A percentile compares a stretch with the other conserved stretches of the same genome.
Conservation (phyloP, 108 stramenopile species). For the Nannochloropsis granulata region DNA sequence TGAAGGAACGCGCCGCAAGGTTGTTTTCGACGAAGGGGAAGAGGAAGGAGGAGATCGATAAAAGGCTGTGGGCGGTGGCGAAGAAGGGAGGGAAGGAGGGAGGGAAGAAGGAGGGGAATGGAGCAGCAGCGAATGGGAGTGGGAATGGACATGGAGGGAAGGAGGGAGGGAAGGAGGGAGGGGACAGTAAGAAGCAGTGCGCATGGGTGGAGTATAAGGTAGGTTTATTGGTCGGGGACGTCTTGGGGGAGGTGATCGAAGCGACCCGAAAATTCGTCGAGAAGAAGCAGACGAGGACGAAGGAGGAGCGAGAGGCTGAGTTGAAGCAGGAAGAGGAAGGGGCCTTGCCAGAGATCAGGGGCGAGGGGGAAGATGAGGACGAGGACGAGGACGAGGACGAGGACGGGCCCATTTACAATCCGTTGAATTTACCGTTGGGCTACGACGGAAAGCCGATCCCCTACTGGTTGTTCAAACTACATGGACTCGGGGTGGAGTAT, state of each 20-base stretch:
- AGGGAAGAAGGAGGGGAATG: neutral
- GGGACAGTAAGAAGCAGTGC: neutral
- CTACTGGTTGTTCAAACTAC: conserved; percentile 97
- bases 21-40: conserved; percentile 74
- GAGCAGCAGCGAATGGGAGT: conserved; percentile 2
- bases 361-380: conserved; percentile 21
- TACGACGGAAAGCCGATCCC: conserved; percentile 99
- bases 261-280: conserved; percentile 68
- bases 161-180: neutral
- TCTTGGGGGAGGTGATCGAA: conserved; percentile 64
- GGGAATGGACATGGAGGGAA: neutral
- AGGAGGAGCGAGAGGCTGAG: conserved; percentile 73
- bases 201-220: neutral
- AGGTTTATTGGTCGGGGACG: conserved; percentile 51
- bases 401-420: conserved; percentile 95
- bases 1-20: conserved; percentile 66
- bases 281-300: conserved; percentile 73
- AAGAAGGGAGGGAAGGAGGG: conserved; percentile 18
- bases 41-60: conserved; percentile 53
- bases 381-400: conserved; percentile 67
- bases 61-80: conserved; percentile 57
- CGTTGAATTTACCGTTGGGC: conserved; percentile 88
- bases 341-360: conserved; percentile 7
- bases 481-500: conserved; percentile 93
- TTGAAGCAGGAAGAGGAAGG: conserved; percentile 47